A percentile compares a stretch with the other conserved stretches of the same genome.
These are phyloP conservation scores for Moesziomyces sp. DNA, from an alignment of 1,284 basidiomycete genomes.

Conservation along the genomic window DNA sequence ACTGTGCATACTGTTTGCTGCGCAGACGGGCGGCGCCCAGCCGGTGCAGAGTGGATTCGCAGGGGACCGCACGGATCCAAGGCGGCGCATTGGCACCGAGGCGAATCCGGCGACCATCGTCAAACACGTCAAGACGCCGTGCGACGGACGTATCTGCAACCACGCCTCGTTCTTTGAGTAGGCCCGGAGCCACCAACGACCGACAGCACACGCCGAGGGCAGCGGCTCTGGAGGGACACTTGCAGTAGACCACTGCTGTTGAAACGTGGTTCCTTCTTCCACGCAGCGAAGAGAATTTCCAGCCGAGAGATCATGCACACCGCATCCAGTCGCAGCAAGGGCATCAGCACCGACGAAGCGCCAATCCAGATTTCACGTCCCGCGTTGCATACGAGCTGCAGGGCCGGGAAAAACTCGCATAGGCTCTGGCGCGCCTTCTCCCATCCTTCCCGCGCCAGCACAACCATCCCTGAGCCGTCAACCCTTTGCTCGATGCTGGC, in stretches of 20 bases:
- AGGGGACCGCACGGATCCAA: neutral
- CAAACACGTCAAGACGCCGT: conserved; percentile 24
- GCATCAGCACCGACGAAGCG: neutral
- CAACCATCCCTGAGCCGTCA: no score
- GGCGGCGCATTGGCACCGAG: neutral
- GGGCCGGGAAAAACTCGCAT: conserved; percentile 31
- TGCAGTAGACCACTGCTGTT: no score
- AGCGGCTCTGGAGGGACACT: no score
- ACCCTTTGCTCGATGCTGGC: neutral
- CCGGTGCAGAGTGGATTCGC: no score
- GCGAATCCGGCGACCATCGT: conserved; percentile 5
- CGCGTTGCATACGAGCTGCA: conserved; percentile 29
- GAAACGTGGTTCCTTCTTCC: neutral
- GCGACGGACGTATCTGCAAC: conserved; percentile 35
- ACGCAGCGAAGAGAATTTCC: conserved; percentile 3
- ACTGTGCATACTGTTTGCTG: no score
- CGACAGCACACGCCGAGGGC: no score
- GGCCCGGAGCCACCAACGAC: neutral
- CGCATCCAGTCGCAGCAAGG: neutral
- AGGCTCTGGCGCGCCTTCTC: neutral
- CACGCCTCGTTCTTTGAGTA: conserved; percentile 29
- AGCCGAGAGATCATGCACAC: conserved; percentile 7
- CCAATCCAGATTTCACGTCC: conserved; percentile 22
- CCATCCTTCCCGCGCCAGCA: conserved; percentile 1
- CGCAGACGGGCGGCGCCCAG: no score